phyloP scores from a whole-genome alignment of 192 early-diverging fungal species.

The Gryganskiella cystojenkinii region DNA sequence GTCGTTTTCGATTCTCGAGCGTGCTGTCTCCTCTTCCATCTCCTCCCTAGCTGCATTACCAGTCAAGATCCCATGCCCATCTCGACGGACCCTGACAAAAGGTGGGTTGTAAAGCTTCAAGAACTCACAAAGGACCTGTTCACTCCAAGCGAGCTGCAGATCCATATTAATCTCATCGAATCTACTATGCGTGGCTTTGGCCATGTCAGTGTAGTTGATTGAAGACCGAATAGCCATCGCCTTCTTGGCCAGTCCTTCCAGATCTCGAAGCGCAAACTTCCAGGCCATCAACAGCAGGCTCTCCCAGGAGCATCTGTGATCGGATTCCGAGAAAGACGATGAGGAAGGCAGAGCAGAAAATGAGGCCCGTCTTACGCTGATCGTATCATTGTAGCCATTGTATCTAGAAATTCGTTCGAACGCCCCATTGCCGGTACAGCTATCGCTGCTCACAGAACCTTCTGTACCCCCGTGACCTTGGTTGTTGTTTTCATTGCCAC shows the following conservation, averaged over 20 bases:
- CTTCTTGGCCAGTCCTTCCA: slow-evolving; percentile 5
- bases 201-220: not conserved
- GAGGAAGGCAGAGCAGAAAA: not conserved
- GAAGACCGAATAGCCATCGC: slow-evolving; percentile 2
- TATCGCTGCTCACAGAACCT: too few relatives aligned
- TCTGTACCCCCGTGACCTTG: too few relatives aligned
- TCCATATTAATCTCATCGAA: slow-evolving; percentile 17
- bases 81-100: not conserved
- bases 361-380: too few relatives aligned
- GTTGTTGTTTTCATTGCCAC: too few relatives aligned
- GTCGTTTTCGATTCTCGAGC: too few relatives aligned
- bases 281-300: slow-evolving; percentile 1
- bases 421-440: too few relatives aligned
- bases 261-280: not conserved
- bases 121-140: slow-evolving; percentile 10
- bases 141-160: slow-evolving; percentile 23
- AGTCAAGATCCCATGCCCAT: not conserved
- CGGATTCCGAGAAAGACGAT: not conserved
- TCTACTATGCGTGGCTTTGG: slow-evolving; percentile 6
- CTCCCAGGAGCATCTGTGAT: slow-evolving; percentile 28
- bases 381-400: not conserved
- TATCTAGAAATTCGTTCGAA: too few relatives aligned
- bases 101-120: slow-evolving; percentile 11
- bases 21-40: not conserved
- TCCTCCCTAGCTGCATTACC: not conserved